Base-by-base conservation (phyloP, 345 rosid genomes). In the Tarenaya hassleriana region DNA sequence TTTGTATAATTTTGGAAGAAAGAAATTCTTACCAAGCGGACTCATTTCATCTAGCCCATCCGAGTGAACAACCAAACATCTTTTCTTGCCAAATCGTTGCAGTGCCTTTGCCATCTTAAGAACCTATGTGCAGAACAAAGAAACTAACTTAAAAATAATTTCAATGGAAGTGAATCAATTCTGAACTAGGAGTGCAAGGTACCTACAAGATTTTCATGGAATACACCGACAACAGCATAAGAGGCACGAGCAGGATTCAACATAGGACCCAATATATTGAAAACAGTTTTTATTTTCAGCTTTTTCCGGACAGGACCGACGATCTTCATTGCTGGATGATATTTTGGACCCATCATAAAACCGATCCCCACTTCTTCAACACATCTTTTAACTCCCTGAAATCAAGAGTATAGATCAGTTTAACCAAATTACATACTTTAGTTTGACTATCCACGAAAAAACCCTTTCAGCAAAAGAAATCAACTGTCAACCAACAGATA, bases 11-110 rank as follows among this genome's bases (percentile, higher is more conserved):
- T 16, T 41, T 7, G 14, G 60, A 47, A n/a, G 61, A 48, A 21
- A 18, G 16, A 42, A 41, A n/a, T 5, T 12, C 41, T 62, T 70
- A 83, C 99, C 94, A 0, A 86, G 79, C 18, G 99, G 95, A 69
- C 95, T 94, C 70, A 94, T 94, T 76, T 94, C 99, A 61, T 88
- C 99, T 47, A 94, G 68, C 53, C 99, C 99, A 64, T 75, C 87
- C 11, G 95, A 94, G 69, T 88, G 99, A 56, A 86, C 97, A 61
- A 94, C 95, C 24, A 94, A 66, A 5, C 95, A 92, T 80, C 95
- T 77, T 73, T 77, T 81, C 95, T 80, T 70, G 57, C 99, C 99
- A 78, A 88, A 83, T 29, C 76, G 52, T 70, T 88, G 95, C 66
- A 94, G 67, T 17, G 94, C 95, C 52, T 76, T 75, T 41, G 99